Evolutionary conservation across 202 grass and related monocot genomes (phyloP).

Genomic region (Eragrostis tef): DNA sequence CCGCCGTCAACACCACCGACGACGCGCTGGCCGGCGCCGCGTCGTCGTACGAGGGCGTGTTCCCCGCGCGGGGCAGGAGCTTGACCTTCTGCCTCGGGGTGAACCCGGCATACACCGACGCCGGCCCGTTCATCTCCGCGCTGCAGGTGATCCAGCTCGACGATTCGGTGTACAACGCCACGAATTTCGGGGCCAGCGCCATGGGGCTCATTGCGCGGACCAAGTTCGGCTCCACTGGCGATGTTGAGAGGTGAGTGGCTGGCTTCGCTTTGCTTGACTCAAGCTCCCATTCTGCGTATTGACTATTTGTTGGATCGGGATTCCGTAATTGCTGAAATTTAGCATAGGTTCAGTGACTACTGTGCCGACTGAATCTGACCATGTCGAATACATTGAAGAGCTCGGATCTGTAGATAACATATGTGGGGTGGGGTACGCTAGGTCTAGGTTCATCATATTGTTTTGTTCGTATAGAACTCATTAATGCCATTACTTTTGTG

Average conservation of each 20-base stretch:
- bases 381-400: not conserved
- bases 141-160: conserved; percentile 79
- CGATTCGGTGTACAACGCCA: conserved; percentile 83
- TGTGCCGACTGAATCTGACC: not conserved
- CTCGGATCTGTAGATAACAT: not conserved
- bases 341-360: conserved; percentile 11
- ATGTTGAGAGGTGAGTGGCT: conserved; percentile 60
- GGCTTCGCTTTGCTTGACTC: not conserved
- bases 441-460: not conserved
- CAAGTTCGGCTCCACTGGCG: conserved; percentile 72
- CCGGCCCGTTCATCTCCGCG: conserved; percentile 76
- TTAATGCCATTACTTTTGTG: not conserved
- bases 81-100: conserved; percentile 72
- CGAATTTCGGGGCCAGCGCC: conserved; percentile 59
- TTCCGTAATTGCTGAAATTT: not conserved
- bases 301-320: conserved; percentile 11
- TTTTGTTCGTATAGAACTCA: too few relatives aligned
- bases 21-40: conserved; percentile 62
- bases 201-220: conserved; percentile 88
- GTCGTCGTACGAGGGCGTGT: conserved; percentile 89
- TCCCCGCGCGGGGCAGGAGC: conserved; percentile 57
- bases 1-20: conserved; percentile 72
- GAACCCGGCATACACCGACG: conserved; percentile 67
- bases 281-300: not conserved
- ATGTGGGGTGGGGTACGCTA: not conserved